A percentile compares a stretch with the other conserved stretches of the same genome.
phyloP scores from a whole-genome alignment of 2,329 filamentous ascomycete species.

The Podosphaera xanthii region DNA sequence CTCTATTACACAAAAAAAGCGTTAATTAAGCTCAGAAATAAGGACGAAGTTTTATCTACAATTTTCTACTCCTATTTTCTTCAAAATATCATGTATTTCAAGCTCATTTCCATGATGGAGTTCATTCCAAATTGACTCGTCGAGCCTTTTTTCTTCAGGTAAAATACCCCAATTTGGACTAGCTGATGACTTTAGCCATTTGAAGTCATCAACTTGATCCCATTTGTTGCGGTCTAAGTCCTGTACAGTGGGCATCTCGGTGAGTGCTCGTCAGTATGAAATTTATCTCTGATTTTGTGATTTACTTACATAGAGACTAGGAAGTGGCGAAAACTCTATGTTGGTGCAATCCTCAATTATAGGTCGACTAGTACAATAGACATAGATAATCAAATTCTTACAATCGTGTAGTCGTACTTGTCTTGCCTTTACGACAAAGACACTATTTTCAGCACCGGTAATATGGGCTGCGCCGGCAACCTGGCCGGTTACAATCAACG shows the following conservation, averaged over 20 bases:
- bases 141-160: conserved; percentile 32
- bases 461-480: conserved; percentile 67
- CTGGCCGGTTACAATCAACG: conserved; percentile 54
- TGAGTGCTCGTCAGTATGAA: conserved; percentile 3
- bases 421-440: conserved; percentile 58
- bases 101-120: conserved; percentile 39
- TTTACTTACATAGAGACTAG: conserved; percentile 39
- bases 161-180: conserved; percentile 77
- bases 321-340: conserved; percentile 61
- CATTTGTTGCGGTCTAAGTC: conserved; percentile 39
- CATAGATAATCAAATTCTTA: conserved; percentile 57
- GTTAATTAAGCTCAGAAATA: too few species aligned
- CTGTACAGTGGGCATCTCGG: conserved; percentile 9
- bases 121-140: conserved; percentile 43
- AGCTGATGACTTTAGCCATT: conserved; percentile 70
- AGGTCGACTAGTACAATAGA: conserved; percentile 60
- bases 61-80: conserved; percentile 20
- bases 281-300: neutral
- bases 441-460: conserved; percentile 46
- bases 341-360: conserved; percentile 78
- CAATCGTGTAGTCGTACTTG: conserved; percentile 90
- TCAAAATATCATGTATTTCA: conserved; percentile 42
- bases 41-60: neutral
- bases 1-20: too few species aligned
- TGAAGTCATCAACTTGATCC: conserved; percentile 90